Conservation (phyloP, 176 grass and related monocot genomes). For the Triticum timopheevii region DNA sequence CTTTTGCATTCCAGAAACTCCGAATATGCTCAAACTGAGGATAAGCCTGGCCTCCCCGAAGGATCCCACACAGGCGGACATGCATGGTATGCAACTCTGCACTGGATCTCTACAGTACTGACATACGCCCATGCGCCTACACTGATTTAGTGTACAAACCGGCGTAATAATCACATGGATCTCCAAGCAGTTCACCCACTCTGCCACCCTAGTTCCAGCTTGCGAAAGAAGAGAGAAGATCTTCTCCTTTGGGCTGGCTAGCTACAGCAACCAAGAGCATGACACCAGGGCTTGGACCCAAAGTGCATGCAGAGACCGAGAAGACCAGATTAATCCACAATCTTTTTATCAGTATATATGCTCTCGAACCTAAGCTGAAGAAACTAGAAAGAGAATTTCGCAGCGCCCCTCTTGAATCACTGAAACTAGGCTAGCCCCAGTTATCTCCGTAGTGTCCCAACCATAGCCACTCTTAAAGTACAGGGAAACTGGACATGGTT, state of each 20-base stretch:
- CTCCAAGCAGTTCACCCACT: not conserved
- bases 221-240: not conserved
- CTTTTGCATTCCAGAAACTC: not conserved
- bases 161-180: not conserved
- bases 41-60: not conserved
- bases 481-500: not conserved
- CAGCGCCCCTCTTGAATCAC: not conserved
- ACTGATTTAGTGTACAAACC: not conserved
- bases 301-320: not conserved
- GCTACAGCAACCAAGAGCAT: not conserved
- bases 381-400: not conserved
- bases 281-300: not conserved
- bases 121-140: not conserved
- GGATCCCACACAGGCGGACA: too few species aligned
- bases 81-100: not conserved
- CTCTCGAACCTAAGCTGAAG: not conserved
- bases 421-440: not conserved
- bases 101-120: not conserved
- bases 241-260: too few species aligned
- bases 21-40: not conserved
- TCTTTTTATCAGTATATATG: not conserved
- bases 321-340: not conserved
- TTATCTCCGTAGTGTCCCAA: not conserved
- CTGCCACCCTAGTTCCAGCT: not conserved
- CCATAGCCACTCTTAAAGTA: not conserved